Conservation (phyloP, 352 stramenopile genomes). For the Phytophthora sp. region DNA sequence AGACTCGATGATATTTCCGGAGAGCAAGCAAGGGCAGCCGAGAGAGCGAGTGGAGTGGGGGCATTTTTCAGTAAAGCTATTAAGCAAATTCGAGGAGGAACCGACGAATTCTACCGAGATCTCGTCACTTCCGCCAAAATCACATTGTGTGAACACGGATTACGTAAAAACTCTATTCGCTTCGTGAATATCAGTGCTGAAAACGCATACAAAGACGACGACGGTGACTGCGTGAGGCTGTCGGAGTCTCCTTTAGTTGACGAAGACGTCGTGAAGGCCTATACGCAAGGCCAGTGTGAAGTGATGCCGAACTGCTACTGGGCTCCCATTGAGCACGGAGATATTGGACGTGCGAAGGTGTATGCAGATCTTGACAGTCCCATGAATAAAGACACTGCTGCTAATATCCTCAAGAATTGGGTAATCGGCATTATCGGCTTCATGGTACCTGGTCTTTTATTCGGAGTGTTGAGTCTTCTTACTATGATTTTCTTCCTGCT, state of each 20-base stretch:
- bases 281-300: constrained; percentile 48
- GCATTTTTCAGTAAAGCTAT: constrained; percentile 57
- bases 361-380: constrained; percentile 42
- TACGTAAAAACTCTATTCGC: constrained; percentile 30
- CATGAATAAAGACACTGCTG: constrained; percentile 32
- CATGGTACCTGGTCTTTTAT: constrained; percentile 58
- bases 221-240: constrained; percentile 42
- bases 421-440: constrained; percentile 57
- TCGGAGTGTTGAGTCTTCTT: constrained; percentile 62
- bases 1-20: constrained; percentile 6
- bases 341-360: constrained; percentile 41
- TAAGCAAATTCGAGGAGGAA: constrained; percentile 67
- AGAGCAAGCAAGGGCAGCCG: constrained; percentile 10
- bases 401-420: constrained; percentile 54
- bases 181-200: constrained; percentile 43
- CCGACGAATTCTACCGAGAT: constrained; percentile 65
- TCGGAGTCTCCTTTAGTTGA: constrained; percentile 29
- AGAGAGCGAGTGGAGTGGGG: constrained; percentile 58
- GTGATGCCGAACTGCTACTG: constrained; percentile 78
- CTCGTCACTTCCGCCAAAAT: constrained; percentile 65
- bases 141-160: constrained; percentile 47
- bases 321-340: constrained; percentile 38
- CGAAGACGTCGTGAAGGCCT: constrained; percentile 31
- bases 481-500: constrained; percentile 77
- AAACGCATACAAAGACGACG: constrained; percentile 52